Evolutionary conservation across 108 stramenopile genomes (phyloP), one percentile per base, ranked within the genome.

Genomic region (Skeletonema costatum): DNA sequence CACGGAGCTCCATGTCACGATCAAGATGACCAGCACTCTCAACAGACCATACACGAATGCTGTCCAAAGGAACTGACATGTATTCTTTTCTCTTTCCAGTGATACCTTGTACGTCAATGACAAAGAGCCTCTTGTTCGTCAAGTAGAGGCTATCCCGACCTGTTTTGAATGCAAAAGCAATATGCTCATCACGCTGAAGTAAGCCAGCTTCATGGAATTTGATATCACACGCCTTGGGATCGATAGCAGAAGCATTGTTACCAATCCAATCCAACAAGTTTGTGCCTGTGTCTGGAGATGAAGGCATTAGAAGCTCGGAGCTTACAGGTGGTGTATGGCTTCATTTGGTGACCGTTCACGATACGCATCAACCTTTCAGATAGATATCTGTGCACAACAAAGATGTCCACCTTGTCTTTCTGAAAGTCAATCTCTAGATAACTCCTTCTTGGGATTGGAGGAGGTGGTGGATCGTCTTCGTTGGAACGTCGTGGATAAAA

Each of bases 21-120:
- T 92, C 91, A 82, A 89, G 88, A 16, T 62, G 65, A 16, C 91
- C 89, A 41, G 91, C 91, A 51, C 87, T 85, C 71, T 92, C 88
- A 6, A 86, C 89, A 19, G 89, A 83, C 73, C 76, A 92, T 0
- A 71, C 76, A 38, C 74, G 81, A 44, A 89, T 69, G 36, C 66
- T 74, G 32, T 77, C 65, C 68, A 82, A 89, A 7, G 91, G 89
- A 35, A 88, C 67, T 46, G 77, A 80, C 53, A 70, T 81, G 66
- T 88, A 89, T 56, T 84, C 78, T 42, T 89, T 83, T 31, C 85
- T 84, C 42, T 88, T 79, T 8, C 91, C 91, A 62, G 80, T 80
- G 62, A 87, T 60, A 2, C 88, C 88, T 69, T 89, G 75, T 0
- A 81, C 66, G 64, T 87, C 81, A 71, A 80, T 78, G 11, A 73